Base-by-base conservation (phyloP, 306 rosid genomes). In the Rosa persica region DNA sequence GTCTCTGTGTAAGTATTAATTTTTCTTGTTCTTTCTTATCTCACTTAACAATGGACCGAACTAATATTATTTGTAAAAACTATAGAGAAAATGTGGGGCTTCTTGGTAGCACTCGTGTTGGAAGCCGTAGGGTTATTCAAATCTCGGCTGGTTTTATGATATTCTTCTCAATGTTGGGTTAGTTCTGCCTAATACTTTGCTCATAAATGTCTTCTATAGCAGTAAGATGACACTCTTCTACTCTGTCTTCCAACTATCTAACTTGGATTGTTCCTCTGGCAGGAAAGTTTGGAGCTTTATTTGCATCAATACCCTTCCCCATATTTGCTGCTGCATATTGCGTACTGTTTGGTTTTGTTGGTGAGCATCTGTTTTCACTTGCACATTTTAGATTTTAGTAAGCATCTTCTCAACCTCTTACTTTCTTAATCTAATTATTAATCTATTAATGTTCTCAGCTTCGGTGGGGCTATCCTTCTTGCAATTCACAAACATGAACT, bases 401-500 rank as follows among this genome's bases (percentile, higher is more conserved):
- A 76, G 38, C 30, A 61, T 47, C 12, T n/a, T 70, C 49, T 78
- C 36, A 7, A 8, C 19, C 11, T 8, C 54, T 78, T 27, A 36
- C 19, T 30, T 30, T 30, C 3, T 3, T 30, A 30, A 30, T 30
- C 76, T 79, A 47, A 83, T 78, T 71, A 27, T 8, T 25, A 1
- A 39, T 54, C 4, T 42, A 38, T 58, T 58, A 47, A 52, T 66
- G 60, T 84, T 78, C 80, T 70, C 96, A 96, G 99, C 98, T 81
- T 96, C 99, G 11, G 99, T 96, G 76, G 99, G 99, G 69, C 85
- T 96, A 76, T 96, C 99, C 73, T 93, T 96, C 88, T 84, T 96
- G 97, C 99, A 96, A 84, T 96, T 96, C 84, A 96, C 99, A 75
- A 96, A 96, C 91, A 93, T 96, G 99, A 96, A 96, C 82, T 96